Percentiles rank a stretch among this genome's conserved stretches.
Evolutionary conservation across 225 moss, liverwort and hornwort genomes (phyloP).

Genomic region (Thuidium tamariscinum): DNA sequence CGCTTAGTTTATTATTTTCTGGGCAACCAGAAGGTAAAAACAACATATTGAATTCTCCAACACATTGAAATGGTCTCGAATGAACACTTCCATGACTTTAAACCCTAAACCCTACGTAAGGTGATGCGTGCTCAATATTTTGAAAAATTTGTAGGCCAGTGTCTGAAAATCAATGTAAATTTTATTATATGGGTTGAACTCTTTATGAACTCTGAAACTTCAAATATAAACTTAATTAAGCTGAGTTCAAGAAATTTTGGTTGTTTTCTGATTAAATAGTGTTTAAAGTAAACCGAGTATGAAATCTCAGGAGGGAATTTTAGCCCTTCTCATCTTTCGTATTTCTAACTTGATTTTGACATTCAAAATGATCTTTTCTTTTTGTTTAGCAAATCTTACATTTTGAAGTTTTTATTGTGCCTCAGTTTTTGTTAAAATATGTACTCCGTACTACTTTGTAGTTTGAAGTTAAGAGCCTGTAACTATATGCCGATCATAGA

Average conservation of each 20-base stretch:
- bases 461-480: no score
- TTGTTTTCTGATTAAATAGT: neutral
- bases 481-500: no score
- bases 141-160: neutral
- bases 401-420: no score
- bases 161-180: neutral
- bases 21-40: neutral
- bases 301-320: no score
- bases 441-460: no score
- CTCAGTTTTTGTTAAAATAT: no score
- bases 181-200: neutral
- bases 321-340: neutral
- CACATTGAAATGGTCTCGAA: neutral
- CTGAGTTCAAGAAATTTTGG: neutral
- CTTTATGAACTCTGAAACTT: neutral
- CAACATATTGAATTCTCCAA: neutral
- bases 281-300: neutral
- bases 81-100: neutral
- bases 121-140: neutral
- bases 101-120: no score
- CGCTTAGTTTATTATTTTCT: no score
- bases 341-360: no score
- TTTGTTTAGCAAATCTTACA: no score
- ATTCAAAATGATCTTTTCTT: no score
- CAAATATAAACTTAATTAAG: no score